Base-by-base conservation (phyloP, 2,329 filamentous ascomycete genomes). In the Clonostachys rosea region DNA sequence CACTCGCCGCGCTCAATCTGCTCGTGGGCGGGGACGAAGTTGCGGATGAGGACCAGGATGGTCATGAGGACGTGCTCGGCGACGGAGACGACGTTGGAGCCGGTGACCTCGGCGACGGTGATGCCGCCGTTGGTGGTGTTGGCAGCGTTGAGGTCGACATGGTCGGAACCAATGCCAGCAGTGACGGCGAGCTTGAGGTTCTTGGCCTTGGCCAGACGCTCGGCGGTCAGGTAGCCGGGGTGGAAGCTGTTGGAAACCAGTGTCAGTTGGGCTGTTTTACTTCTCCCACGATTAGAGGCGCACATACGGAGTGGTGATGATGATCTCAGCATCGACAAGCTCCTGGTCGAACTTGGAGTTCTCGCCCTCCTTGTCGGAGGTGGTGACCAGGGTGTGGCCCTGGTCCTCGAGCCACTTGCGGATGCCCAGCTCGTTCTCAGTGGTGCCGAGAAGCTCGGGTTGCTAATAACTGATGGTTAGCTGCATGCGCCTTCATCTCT, bases 61-160 rank as follows among this genome's bases (percentile, higher is more conserved):
- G 94, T 99, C 94, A 99, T 97, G 75, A 99, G 74, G 60, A 99
- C 94, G 76, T 99, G 94, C 83, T 99, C 94, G 50, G 94, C 94
- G 54, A 99, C 94, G 45, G 94, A 97, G 61, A 96, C 91, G 61
- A 99, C 94, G 70, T 99, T 99, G 75, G 88, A 95, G 65, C 94
- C 94, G 10, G 94, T 99, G 56, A 99, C 94, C 73, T 99, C 94
- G 54, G 91, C 91, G 52, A 99, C 94, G 59, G 91, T 99, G 74
- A 97, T 76, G 67, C 94, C 94, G 63, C 92, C 92, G 69, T 99
- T 99, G 74, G 91, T 96, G 78, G 86, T 91, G 87, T 97, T 97
- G 69, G 94, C 94, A 41, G 89, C 91, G 69, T 97, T 84, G 54
- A 97, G 83, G 75, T 99, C 94, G 67, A 99, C 89, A 73, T 99